These are phyloP conservation scores for Fusarium kyushuense DNA, from an alignment of 2,329 filamentous ascomycete species.

Conservation along the genomic window DNA sequence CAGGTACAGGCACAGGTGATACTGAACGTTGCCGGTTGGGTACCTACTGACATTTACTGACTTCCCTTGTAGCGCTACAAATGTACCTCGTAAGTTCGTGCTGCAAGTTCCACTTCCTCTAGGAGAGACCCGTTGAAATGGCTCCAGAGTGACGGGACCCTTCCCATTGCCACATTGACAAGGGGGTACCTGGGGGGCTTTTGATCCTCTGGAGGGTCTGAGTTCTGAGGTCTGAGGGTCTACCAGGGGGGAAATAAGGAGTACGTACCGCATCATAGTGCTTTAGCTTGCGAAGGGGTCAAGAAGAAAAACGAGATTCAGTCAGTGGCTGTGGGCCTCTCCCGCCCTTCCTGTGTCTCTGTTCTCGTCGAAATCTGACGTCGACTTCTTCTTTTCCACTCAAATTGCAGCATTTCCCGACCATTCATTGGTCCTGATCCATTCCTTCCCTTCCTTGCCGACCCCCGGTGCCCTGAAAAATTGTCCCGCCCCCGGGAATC, in stretches of 20 bases:
- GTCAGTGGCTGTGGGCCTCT: conserved; percentile 32
- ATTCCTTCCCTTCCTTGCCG: conserved; percentile 43
- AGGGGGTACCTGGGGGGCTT: conserved; percentile 31
- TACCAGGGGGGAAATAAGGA: conserved; percentile 6
- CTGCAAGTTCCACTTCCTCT: conserved; percentile 20
- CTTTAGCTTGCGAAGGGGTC: conserved; percentile 25
- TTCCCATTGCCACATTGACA: conserved; percentile 37
- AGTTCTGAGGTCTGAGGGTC: conserved; percentile 14
- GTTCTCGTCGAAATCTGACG: conserved; percentile 35
- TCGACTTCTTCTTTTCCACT: conserved; percentile 40
- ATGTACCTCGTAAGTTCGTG: conserved; percentile 22
- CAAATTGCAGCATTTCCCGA: conserved; percentile 38
- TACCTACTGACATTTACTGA: conserved; percentile 1
- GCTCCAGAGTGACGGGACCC: conserved; percentile 37
- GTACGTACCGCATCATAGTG: conserved; percentile 18
- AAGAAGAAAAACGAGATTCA: conserved; percentile 40
- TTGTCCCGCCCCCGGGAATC: conserved; percentile 44
- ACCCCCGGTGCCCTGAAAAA: conserved; percentile 42
- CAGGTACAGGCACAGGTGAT: conserved; percentile 22
- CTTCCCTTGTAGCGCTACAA: conserved; percentile 27
- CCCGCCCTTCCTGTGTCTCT: conserved; percentile 37
- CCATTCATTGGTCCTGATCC: conserved; percentile 32
- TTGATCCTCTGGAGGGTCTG: conserved; percentile 20
- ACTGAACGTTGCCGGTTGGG: conserved; percentile 12
- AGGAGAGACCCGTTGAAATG: conserved; percentile 28